Evolutionary conservation across 2,329 filamentous ascomycete species (phyloP).

Genomic region (Cyanodermella asteris): DNA sequence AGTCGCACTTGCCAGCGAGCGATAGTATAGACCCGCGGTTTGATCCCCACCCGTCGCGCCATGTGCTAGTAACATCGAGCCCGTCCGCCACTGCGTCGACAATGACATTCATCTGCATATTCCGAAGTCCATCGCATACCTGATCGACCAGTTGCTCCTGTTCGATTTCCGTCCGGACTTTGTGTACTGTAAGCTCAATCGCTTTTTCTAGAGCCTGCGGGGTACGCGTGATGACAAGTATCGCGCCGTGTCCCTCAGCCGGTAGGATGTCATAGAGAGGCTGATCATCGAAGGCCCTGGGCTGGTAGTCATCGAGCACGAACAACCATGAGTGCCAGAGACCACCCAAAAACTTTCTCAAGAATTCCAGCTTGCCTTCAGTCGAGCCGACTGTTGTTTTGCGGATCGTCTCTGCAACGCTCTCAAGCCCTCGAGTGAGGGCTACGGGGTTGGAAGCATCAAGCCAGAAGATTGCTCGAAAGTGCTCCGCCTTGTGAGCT

Average conservation of each 20-base stretch:
- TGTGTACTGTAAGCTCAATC: slow-evolving; percentile 2
- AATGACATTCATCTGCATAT: too few species aligned
- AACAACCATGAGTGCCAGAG: neutral
- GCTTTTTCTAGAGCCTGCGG: neutral
- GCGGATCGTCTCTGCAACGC: neutral
- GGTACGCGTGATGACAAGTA: slow-evolving; percentile 1
- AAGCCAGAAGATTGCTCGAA: slow-evolving; percentile 4
- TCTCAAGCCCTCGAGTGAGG: neutral
- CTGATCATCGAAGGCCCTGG: slow-evolving; percentile 1
- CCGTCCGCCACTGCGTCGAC: too few species aligned
- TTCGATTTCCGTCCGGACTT: too few species aligned
- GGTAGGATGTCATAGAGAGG: neutral
- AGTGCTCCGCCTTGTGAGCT: slow-evolving; percentile 7
- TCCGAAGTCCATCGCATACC: too few species aligned
- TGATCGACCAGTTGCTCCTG: too few species aligned
- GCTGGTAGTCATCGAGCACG: slow-evolving; percentile 1
- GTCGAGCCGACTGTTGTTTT: neutral
- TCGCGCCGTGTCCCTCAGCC: neutral
- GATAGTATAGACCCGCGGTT: too few species aligned
- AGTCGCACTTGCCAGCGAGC: too few species aligned
- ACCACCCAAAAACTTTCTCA: neutral
- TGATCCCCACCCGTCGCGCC: too few species aligned
- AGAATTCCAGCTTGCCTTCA: neutral
- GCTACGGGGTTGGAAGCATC: slow-evolving; percentile 1
- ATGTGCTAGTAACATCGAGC: too few species aligned